Conservation (phyloP, 1,284 basidiomycete genomes). For the Cryptococcus sp. region DNA sequence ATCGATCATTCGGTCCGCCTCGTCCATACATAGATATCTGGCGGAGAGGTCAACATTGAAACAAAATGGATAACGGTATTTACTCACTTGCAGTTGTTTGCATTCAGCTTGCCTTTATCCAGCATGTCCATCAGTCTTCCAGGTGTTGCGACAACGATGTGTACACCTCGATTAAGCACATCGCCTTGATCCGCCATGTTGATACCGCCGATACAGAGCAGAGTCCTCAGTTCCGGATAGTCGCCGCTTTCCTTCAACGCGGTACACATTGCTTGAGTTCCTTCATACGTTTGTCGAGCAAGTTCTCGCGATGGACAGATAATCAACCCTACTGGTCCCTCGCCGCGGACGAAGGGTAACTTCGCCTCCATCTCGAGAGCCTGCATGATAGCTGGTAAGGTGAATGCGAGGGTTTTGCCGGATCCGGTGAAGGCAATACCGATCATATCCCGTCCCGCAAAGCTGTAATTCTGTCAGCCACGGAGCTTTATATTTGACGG, state of each 20-base stretch:
- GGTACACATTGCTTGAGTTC: constrained; percentile 79
- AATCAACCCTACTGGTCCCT: constrained; percentile 93
- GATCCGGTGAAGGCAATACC: constrained; percentile 95
- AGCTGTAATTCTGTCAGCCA: constrained; percentile 56
- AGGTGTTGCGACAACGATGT: constrained; percentile 68
- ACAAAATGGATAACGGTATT: not conserved
- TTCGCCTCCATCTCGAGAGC: constrained; percentile 90
- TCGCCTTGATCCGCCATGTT: constrained; percentile 95
- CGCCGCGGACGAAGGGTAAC: constrained; percentile 84
- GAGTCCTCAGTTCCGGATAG: constrained; percentile 81
- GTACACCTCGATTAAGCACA: constrained; percentile 83
- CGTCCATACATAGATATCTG: constrained; percentile 92
- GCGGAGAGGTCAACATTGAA: constrained; percentile 1
- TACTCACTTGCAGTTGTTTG: constrained; percentile 77
- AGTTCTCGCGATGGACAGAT: constrained; percentile 94
- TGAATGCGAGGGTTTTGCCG: constrained; percentile 88
- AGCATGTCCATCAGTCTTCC: constrained; percentile 61
- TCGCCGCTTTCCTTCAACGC: constrained; percentile 72
- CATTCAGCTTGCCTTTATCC: constrained; percentile 87
- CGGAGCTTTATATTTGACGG: not conserved
- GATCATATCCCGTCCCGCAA: constrained; percentile 87
- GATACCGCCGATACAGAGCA: constrained; percentile 96
- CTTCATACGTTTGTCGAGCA: constrained; percentile 94
- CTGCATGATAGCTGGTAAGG: constrained; percentile 91
- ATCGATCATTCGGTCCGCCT: constrained; percentile 99